These are phyloP conservation scores for Coniferiporia sulphurascens DNA, from an alignment of 1,284 basidiomycete genomes.

Conservation along the genomic window DNA sequence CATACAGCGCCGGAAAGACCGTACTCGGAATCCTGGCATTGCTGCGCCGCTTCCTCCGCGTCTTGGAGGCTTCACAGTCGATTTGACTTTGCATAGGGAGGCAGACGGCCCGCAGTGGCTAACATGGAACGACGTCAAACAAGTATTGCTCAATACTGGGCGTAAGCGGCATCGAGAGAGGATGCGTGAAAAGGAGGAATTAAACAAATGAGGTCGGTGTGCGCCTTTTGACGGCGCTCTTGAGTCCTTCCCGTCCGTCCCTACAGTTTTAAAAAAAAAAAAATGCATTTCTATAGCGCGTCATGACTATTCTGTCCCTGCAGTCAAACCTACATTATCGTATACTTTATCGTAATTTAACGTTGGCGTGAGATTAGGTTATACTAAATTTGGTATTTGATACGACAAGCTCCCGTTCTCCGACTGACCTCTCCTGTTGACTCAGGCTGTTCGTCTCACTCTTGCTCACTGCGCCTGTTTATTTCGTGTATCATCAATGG, in stretches of 20 bases:
- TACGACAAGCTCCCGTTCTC: background rate
- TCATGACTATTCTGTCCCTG: too few relatives aligned
- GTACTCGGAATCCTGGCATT: background rate
- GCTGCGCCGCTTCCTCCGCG: background rate
- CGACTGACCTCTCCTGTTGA: background rate
- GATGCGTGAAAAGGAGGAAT: background rate
- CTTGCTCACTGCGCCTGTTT: background rate
- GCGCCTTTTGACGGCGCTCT: background rate
- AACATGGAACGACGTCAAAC: conserved; percentile 3
- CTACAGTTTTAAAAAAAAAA: too few relatives aligned
- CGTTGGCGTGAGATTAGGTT: too few relatives aligned
- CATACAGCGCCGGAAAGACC: background rate
- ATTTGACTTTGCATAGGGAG: conserved; percentile 5
- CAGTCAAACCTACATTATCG: too few relatives aligned
- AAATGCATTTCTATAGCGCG: too few relatives aligned
- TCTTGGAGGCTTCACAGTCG: background rate
- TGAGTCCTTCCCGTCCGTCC: background rate
- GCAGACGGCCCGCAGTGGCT: conserved; percentile 7
- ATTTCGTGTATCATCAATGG: background rate
- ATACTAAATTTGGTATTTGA: too few relatives aligned
- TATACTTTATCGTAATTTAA: too few relatives aligned
- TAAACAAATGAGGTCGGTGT: background rate
- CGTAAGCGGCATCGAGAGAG: background rate
- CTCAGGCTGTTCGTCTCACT: background rate
- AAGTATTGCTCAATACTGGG: conserved; percentile 3